These are phyloP conservation scores for Candida germanica DNA, from an alignment of 805 yeast species.

Conservation along the genomic window DNA sequence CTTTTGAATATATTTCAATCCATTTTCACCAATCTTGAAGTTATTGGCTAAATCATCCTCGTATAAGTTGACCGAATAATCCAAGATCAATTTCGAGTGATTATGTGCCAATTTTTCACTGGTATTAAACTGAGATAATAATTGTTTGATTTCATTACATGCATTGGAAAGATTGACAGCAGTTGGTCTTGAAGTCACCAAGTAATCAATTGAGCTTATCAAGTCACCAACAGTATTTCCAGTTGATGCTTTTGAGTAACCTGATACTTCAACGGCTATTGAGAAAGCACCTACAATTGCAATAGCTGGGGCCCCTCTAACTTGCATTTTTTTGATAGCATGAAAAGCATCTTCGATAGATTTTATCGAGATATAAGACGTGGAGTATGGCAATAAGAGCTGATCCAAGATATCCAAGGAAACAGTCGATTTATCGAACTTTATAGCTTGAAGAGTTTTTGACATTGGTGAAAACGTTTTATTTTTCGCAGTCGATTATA, in stretches of 20 bases:
- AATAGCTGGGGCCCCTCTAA: slow-evolving; percentile 97
- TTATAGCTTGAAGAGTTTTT: slow-evolving; percentile 56
- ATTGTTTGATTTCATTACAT: slow-evolving; percentile 45
- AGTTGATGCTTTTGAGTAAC: slow-evolving; percentile 16
- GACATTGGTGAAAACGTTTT: slow-evolving; percentile 1
- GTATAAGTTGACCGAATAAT: slow-evolving; percentile 54
- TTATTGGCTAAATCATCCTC: slow-evolving; percentile 80
- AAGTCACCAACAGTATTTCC: slow-evolving; percentile 33
- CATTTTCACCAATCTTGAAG: slow-evolving; percentile 73
- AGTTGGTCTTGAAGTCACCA: slow-evolving; percentile 84
- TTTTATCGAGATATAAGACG: slow-evolving; percentile 60
- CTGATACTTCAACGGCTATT: slow-evolving; percentile 64
- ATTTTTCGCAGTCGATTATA: too few species aligned
- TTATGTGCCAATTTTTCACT: slow-evolving; percentile 21
- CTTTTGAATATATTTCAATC: slow-evolving; percentile 62
- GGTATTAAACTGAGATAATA: slow-evolving; percentile 18
- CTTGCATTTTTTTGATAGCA: slow-evolving; percentile 89
- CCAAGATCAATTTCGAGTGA: slow-evolving; percentile 31
- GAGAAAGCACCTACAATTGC: slow-evolving; percentile 92
- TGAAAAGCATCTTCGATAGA: slow-evolving; percentile 72
- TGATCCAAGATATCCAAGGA: slow-evolving; percentile 73
- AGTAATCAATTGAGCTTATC: slow-evolving; percentile 51
- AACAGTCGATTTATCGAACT: slow-evolving; percentile 47
- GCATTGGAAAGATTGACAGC: slow-evolving; percentile 91
- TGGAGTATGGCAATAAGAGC: slow-evolving; percentile 73